Evolutionary conservation across 129 eudicot species (phyloP), one percentile per base, ranked within the genome.

Genomic region (Tagetes patula): DNA sequence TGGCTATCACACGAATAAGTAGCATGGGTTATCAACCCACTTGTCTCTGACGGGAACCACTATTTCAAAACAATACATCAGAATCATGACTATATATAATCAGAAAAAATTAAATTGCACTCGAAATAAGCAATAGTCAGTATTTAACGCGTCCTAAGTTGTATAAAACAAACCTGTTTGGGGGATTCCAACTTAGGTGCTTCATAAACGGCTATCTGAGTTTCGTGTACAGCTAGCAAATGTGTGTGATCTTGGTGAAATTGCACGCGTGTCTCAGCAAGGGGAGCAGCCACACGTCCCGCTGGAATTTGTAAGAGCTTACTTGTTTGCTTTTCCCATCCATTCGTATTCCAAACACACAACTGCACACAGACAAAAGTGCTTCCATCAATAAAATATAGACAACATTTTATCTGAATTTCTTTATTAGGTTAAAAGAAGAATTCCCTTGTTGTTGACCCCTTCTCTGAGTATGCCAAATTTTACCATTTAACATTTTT

Each of bases 1-100:
- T 81, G 91, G 84, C 96, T 85, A 82, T 90, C 95, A 45, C 96
- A 90, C 9, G 96, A 90, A 70, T 90, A 90, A 69, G 96, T 85
- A n/a, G 96, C 96, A 73, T 87, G 87, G 42, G 95, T 90, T 65
- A 90, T 90, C 71, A 81, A 87, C 12, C 93, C 91, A 79, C 84
- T 85, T 84, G 82, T 81, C 85, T 87, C 92, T 37, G 82, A 87
- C 54, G 96, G 95, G 60, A 82, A 83, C 96, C 96, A 90, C 96
- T 90, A 60, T 67, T 37, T 36, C 50, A 14, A 58, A 54, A 34
- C 46, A 76, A 56, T 67, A 30, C 59, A 20, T 76, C 50, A 56
- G 31, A 14, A 55, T 34, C 39, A 43, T 30, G 50, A 67, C 69
- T 5, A 46, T n/a, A 43, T 45, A 47, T 34, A 31, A 36, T 43